These are phyloP conservation scores for Climacium dendroides DNA, from an alignment of 225 moss, liverwort and hornwort genomes.

Conservation along the genomic window DNA sequence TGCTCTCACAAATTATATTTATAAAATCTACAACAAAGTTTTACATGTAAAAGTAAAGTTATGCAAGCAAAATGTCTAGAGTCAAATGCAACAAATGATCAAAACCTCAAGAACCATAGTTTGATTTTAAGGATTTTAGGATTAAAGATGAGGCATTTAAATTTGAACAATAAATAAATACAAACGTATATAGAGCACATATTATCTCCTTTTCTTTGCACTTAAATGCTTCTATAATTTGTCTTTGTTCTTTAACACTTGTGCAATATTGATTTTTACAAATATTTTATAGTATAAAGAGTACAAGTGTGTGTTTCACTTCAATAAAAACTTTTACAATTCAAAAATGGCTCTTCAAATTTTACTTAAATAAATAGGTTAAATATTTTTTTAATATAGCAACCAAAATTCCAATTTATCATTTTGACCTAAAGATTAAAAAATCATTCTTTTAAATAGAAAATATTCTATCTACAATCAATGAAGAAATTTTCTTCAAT, in stretches of 20 bases:
- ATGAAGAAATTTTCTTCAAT: neutral
- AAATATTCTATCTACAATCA: neutral
- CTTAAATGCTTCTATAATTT: neutral
- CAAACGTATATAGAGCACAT: neutral
- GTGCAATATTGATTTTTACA: neutral
- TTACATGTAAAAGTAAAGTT: neutral
- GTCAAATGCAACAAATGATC: neutral
- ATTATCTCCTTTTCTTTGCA: neutral
- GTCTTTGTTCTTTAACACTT: neutral
- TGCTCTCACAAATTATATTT: fast-evolving
- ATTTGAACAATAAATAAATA: too few species aligned
- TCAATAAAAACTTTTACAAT: neutral
- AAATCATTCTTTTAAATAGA: neutral
- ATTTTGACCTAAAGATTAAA: neutral
- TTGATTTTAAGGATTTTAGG: neutral
- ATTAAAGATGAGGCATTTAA: fast-evolving
- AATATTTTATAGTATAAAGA: neutral
- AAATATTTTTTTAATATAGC: neutral
- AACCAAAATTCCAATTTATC: neutral
- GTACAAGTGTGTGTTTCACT: fast-evolving
- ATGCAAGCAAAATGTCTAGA: neutral
- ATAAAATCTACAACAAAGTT: neutral
- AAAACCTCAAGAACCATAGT: neutral
- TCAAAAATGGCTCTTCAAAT: neutral
- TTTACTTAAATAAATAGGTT: neutral